A percentile compares a stretch with the other conserved stretches of the same genome.
These are phyloP conservation scores for Botrytis fabae DNA, from an alignment of 2,329 filamentous ascomycete genomes.

Conservation along the genomic window DNA sequence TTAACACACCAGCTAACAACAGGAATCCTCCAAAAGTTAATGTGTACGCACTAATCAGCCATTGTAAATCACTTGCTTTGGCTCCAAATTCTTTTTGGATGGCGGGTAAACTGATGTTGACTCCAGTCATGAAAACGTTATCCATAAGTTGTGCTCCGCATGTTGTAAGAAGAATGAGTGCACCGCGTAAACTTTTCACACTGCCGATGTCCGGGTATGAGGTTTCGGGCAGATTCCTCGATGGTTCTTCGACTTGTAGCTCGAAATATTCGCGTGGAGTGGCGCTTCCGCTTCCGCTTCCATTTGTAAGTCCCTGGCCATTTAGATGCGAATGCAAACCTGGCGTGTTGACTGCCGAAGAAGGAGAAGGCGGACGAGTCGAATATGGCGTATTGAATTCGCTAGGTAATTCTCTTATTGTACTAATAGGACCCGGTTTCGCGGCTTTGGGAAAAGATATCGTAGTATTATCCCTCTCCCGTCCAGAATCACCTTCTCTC, in stretches of 20 bases:
- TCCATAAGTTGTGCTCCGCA: constrained; percentile 47
- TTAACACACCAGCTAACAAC: constrained; percentile 39
- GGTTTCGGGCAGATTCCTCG: background rate
- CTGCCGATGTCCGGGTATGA: constrained; percentile 33
- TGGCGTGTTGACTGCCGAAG: background rate
- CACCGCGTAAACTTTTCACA: constrained; percentile 44
- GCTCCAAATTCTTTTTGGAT: constrained; percentile 45
- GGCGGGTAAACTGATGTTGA: constrained; percentile 46
- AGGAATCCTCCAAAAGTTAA: constrained; percentile 45
- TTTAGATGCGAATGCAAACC: background rate
- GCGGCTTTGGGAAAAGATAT: constrained; percentile 22
- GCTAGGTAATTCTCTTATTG: constrained; percentile 24
- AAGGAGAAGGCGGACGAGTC: constrained; percentile 25
- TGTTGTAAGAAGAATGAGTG: constrained; percentile 44
- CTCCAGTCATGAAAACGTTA: constrained; percentile 48
- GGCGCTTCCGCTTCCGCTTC: background rate
- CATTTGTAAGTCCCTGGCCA: background rate
- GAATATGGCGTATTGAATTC: constrained; percentile 25
- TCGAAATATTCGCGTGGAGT: constrained; percentile 2
- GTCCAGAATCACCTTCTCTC: background rate
- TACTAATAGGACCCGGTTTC: constrained; percentile 16
- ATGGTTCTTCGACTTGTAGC: constrained; percentile 10
- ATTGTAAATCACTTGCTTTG: constrained; percentile 43
- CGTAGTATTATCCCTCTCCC: background rate
- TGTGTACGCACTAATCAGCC: constrained; percentile 47